phyloP scores from a whole-genome alignment of 768 basidiomycete species.

The Phaeotremella skinneri region DNA sequence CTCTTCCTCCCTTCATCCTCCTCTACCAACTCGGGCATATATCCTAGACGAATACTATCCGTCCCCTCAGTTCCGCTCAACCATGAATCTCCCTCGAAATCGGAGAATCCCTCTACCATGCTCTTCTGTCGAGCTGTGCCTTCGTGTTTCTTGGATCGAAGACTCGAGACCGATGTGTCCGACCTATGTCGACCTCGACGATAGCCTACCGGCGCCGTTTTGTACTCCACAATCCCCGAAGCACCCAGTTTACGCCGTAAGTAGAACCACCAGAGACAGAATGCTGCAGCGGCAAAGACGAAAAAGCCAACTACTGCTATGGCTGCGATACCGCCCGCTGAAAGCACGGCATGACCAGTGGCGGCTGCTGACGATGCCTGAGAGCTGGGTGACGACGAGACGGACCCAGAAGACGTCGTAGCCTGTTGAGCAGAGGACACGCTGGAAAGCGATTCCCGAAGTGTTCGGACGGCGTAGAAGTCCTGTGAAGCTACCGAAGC shows the following conservation, averaged over 20 bases:
- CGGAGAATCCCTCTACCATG: constrained; percentile 48
- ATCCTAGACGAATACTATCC: constrained; percentile 36
- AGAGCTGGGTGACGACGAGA: constrained; percentile 13
- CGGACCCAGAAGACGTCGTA: constrained; percentile 1
- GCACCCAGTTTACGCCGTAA: constrained; percentile 42
- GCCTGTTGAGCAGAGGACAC: constrained; percentile 26
- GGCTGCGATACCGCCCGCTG: constrained; percentile 41
- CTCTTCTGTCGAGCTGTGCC: constrained; percentile 44
- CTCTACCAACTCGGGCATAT: constrained; percentile 34
- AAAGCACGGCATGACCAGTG: constrained; percentile 24
- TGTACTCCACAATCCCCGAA: constrained; percentile 28
- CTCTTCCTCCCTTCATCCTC: constrained; percentile 26
- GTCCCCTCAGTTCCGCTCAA: constrained; percentile 29
- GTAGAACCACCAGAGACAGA: constrained; percentile 52
- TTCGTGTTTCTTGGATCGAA: constrained; percentile 40
- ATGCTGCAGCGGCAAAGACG: constrained; percentile 41
- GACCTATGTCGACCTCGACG: constrained; percentile 16
- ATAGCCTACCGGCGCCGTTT: constrained; percentile 6
- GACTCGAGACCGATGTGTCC: constrained; percentile 18
- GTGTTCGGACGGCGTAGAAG: constrained; percentile 47
- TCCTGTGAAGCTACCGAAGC: constrained; percentile 44
- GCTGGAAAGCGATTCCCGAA: constrained; percentile 32
- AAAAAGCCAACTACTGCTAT: constrained; percentile 44
- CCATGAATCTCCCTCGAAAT: constrained; percentile 49
- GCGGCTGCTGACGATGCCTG: constrained; percentile 10